phyloP scores from a whole-genome alignment of 2,329 filamentous ascomycete genomes.

The Madurella fahalii region DNA sequence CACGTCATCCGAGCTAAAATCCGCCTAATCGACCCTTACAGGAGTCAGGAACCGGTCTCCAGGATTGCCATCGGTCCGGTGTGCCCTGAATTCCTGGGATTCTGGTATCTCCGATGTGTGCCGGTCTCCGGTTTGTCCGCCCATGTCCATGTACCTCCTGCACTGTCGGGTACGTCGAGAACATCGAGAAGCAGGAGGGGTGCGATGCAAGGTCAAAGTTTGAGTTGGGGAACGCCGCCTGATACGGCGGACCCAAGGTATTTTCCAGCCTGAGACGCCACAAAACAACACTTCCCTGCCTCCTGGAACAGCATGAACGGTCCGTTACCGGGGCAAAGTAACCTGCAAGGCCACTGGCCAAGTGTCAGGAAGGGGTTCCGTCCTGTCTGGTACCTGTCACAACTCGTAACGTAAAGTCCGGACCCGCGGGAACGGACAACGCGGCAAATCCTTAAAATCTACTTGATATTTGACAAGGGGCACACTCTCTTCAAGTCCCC shows the following conservation, averaged over 20 bases:
- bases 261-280: no score
- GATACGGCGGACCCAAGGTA: no score
- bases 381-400: conserved; percentile 2
- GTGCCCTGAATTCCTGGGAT: background rate
- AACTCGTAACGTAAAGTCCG: conserved; percentile 8
- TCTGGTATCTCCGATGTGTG: no score
- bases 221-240: no score
- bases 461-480: background rate
- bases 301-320: conserved; percentile 7
- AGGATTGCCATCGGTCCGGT: background rate
- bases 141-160: no score
- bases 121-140: no score
- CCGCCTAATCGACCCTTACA: background rate
- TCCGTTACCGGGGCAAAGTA: conserved; percentile 15
- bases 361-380: background rate
- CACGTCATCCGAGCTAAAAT: conserved; percentile 28
- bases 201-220: no score
- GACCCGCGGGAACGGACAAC: conserved; percentile 15
- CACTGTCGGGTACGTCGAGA: no score
- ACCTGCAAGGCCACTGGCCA: background rate
- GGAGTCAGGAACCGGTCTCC: no score
- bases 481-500: conserved; percentile 1
- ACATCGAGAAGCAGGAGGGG: no score
- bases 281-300: background rate
- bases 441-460: conserved; percentile 14